These are phyloP conservation scores for Colletotrichum echinochloae DNA, from an alignment of 2,329 filamentous ascomycete genomes.

Conservation along the genomic window DNA sequence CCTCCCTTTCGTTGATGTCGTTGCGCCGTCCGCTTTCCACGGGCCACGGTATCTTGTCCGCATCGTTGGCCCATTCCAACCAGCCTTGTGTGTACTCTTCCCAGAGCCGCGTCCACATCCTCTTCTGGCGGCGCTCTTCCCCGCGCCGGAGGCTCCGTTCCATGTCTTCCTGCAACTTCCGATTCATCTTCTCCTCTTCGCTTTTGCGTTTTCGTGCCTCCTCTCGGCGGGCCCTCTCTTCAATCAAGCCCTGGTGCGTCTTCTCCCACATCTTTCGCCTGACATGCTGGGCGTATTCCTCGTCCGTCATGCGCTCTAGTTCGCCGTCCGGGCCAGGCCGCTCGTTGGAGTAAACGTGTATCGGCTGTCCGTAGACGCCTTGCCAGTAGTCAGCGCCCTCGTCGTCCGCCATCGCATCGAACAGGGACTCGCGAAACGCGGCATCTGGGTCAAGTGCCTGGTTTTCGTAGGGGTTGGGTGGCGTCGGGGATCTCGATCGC, in stretches of 20 bases:
- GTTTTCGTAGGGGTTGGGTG: conserved; percentile 60
- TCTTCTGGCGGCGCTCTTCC: conserved; percentile 69
- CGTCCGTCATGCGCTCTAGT: conserved; percentile 89
- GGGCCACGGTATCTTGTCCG: conserved; percentile 75
- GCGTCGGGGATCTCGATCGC: conserved; percentile 58
- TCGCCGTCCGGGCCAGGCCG: conserved; percentile 60
- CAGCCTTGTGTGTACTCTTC: conserved; percentile 73
- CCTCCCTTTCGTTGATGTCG: conserved; percentile 68
- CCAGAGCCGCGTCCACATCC: conserved; percentile 72
- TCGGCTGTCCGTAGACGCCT: conserved; percentile 93
- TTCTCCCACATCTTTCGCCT: conserved; percentile 95
- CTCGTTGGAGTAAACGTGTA: conserved; percentile 79
- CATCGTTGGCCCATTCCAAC: conserved; percentile 63
- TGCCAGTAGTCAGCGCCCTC: conserved; percentile 97
- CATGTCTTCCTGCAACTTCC: conserved; percentile 63
- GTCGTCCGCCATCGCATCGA: conserved; percentile 96
- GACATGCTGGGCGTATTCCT: conserved; percentile 90
- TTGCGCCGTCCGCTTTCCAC: conserved; percentile 69
- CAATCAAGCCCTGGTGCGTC: conserved; percentile 84
- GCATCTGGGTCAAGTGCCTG: conserved; percentile 72
- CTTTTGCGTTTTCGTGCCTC: conserved; percentile 63
- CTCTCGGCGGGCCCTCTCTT: conserved; percentile 76
- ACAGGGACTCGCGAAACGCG: conserved; percentile 92
- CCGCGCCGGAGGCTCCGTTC: conserved; percentile 76
- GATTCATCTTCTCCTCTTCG: conserved; percentile 62